A percentile compares a stretch with the other conserved stretches of the same genome.
These are phyloP conservation scores for Tetrastigma voinierianum DNA, from an alignment of 164 flowering plant genomes.

Conservation along the genomic window DNA sequence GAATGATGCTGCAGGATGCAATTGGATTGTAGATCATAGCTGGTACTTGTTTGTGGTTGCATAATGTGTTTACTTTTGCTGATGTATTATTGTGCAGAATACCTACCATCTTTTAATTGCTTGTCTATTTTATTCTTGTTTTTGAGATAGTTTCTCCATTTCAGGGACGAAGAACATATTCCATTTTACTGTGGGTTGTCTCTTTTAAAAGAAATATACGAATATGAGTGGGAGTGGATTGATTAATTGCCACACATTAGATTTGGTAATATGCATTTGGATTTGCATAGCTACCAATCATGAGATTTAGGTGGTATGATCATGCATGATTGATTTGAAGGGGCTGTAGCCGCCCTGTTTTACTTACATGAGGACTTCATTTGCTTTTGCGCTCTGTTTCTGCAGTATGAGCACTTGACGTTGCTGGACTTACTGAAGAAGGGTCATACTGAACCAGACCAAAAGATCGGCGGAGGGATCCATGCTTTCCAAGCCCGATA, in stretches of 20 bases:
- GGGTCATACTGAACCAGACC: slow-evolving; percentile 79
- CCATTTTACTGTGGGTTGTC: too few relatives aligned
- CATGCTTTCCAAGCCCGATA: slow-evolving; percentile 62
- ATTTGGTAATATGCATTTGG: too few relatives aligned
- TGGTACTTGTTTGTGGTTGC: not conserved
- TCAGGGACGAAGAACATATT: too few relatives aligned
- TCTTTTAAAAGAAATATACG: too few relatives aligned
- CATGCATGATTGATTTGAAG: not conserved
- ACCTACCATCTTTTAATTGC: not conserved
- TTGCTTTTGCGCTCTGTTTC: not conserved
- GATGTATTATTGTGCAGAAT: not conserved
- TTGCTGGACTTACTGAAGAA: slow-evolving; percentile 76
- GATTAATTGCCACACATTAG: not conserved
- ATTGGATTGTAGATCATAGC: not conserved
- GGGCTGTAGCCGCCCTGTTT: not conserved
- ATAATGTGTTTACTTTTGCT: not conserved
- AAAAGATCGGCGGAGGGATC: slow-evolving; percentile 69
- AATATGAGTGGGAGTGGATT: too few relatives aligned
- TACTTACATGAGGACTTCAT: too few relatives aligned
- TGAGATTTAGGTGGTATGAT: not conserved
- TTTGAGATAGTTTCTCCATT: not conserved
- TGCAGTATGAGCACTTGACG: slow-evolving; percentile 80
- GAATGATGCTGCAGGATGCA: too few relatives aligned
- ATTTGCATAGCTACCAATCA: too few relatives aligned
- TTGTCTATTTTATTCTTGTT: not conserved